Evolutionary conservation across 2,329 filamentous ascomycete species (phyloP).

Genomic region (Aspergillus vadensis): DNA sequence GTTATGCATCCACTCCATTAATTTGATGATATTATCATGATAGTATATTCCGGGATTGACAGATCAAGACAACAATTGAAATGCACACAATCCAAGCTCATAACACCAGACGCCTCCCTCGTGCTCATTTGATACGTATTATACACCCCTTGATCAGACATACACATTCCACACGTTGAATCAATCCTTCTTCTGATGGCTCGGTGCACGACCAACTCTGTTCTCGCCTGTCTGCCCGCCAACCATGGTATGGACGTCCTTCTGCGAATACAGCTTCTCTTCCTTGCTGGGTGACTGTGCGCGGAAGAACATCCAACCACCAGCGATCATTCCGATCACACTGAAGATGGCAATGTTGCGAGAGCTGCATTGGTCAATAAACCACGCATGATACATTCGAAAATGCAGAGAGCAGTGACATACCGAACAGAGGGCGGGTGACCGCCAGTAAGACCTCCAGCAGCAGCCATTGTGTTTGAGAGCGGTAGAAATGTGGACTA

Average conservation of each 20-base stretch:
- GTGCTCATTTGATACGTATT: neutral
- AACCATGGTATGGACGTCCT: conserved; percentile 13
- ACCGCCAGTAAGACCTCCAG: neutral
- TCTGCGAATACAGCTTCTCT: conserved; percentile 9
- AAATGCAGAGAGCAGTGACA: neutral
- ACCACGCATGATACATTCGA: neutral
- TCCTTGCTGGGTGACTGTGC: conserved; percentile 16
- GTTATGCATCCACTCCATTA: too few species aligned
- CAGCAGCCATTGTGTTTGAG: neutral
- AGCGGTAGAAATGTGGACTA: neutral
- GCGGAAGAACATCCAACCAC: conserved; percentile 14
- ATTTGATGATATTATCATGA: too few species aligned
- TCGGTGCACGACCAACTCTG: neutral
- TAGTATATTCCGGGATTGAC: too few species aligned
- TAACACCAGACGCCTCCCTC: neutral
- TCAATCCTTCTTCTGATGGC: neutral
- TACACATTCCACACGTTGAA: neutral
- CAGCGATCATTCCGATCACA: conserved; percentile 9
- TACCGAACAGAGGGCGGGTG: conserved; percentile 1
- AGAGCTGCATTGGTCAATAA: neutral
- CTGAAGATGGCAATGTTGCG: conserved; percentile 14
- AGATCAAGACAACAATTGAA: too few species aligned
- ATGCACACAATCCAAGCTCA: too few species aligned
- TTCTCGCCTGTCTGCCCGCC: conserved; percentile 7
- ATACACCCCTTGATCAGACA: neutral